Percentiles rank a stretch among this genome's conserved stretches.
phyloP scores from a whole-genome alignment of 2,329 filamentous ascomycete genomes.

The Cyphellophora attinorum region DNA sequence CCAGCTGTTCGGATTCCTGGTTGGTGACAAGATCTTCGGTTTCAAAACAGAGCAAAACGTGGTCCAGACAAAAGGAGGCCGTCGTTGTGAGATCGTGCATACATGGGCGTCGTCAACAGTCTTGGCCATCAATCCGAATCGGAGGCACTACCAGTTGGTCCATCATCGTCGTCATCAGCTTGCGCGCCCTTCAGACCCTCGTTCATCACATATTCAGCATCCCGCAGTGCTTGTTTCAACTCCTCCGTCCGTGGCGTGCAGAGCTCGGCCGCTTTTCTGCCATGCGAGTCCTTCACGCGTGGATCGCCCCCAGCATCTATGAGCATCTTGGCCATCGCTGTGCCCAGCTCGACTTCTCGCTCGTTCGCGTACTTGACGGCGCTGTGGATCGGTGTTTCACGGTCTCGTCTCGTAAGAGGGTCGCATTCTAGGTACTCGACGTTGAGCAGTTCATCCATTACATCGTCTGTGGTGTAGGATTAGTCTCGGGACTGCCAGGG shows the following conservation, averaged over 20 bases:
- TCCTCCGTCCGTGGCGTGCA: conserved; percentile 32
- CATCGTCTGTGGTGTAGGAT: conserved; percentile 33
- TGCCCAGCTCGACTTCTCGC: conserved; percentile 31
- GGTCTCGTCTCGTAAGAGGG: conserved; percentile 34
- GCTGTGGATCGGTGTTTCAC: conserved; percentile 35
- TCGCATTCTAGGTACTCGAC: conserved; percentile 40
- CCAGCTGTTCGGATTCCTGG: too few relatives aligned
- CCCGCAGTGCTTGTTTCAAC: conserved; percentile 30
- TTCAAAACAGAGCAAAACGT: too few relatives aligned
- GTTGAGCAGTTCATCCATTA: conserved; percentile 37
- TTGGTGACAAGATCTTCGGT: too few relatives aligned
- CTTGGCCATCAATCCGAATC: conserved; percentile 13
- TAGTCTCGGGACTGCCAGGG: conserved; percentile 2
- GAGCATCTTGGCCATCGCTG: conserved; percentile 40
- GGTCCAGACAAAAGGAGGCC: too few relatives aligned
- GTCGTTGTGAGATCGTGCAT: too few relatives aligned
- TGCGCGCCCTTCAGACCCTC: conserved; percentile 29
- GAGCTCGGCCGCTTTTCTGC: conserved; percentile 35
- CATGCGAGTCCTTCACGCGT: conserved; percentile 37
- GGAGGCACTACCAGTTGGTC: conserved; percentile 12
- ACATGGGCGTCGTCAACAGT: too few relatives aligned
- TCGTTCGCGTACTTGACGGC: conserved; percentile 38
- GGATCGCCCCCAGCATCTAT: conserved; percentile 39
- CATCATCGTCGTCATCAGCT: conserved; percentile 24
- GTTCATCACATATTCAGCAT: conserved; percentile 37